phyloP scores from a whole-genome alignment of 208 protist genomes.

The Acanthamoeba lenticulata region DNA sequence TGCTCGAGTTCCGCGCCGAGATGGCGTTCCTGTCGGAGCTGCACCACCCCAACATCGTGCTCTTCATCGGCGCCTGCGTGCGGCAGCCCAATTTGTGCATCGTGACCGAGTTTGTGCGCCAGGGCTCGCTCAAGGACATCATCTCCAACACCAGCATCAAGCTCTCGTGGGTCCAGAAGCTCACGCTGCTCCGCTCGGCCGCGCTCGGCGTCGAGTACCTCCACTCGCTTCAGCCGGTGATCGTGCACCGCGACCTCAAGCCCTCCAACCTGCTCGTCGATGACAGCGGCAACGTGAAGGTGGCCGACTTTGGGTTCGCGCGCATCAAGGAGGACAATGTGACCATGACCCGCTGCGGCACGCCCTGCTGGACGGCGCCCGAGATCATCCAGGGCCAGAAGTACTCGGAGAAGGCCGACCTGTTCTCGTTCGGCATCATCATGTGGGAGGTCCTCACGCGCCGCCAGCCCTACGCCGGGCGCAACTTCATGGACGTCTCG shows the following conservation, averaged over 20 bases:
- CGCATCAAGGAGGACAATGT: conserved; percentile 54
- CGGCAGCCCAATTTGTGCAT: neutral
- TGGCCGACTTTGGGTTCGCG: conserved; percentile 54
- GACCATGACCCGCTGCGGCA: conserved; percentile 59
- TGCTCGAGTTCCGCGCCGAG: conserved; percentile 21
- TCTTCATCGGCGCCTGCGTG: conserved; percentile 47
- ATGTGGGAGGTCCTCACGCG: conserved; percentile 26
- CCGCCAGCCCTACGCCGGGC: neutral
- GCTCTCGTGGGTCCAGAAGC: neutral
- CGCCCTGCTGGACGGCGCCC: conserved; percentile 33
- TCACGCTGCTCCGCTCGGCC: neutral
- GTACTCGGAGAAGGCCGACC: conserved; percentile 28
- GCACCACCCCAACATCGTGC: neutral
- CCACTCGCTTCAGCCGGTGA: conserved; percentile 50
- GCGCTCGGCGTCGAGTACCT: conserved; percentile 44
- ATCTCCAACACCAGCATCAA: neutral
- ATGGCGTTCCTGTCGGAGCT: conserved; percentile 18
- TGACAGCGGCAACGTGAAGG: conserved; percentile 48
- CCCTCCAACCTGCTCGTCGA: conserved; percentile 60
- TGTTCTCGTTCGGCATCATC: conserved; percentile 1
- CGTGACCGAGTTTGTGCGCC: conserved; percentile 34
- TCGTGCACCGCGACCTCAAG: conserved; percentile 59
- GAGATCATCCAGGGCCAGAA: conserved; percentile 21
- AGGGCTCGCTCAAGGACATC: conserved; percentile 48
- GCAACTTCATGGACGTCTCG: conserved; percentile 43